Evolutionary conservation across 176 grass and related monocot genomes (phyloP).

Genomic region (Canna indica): DNA sequence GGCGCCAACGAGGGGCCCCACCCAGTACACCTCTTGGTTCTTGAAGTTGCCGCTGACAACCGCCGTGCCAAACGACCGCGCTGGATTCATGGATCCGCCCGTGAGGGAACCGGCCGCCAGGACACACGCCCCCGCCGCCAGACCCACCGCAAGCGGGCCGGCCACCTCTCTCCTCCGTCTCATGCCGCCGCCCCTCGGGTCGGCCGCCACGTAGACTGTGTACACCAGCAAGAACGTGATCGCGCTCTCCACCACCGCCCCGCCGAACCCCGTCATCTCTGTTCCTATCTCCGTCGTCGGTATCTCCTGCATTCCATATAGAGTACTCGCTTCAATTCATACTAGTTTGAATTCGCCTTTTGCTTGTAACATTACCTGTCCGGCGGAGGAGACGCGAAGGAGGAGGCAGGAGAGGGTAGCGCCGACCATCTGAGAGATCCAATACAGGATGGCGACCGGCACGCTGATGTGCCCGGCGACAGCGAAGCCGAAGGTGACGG

Average conservation of each 20-base stretch:
- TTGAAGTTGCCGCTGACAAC: slow-evolving; percentile 54
- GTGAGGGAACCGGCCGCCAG: slow-evolving; percentile 56
- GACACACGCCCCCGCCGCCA: slow-evolving; percentile 43
- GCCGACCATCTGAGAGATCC: slow-evolving; percentile 59
- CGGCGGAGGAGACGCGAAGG: slow-evolving; percentile 49
- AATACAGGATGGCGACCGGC: slow-evolving; percentile 56
- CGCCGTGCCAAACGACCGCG: slow-evolving; percentile 70
- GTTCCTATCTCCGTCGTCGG: slow-evolving; percentile 61
- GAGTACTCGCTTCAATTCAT: no score
- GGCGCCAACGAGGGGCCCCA: slow-evolving; percentile 58
- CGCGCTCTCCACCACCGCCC: slow-evolving; percentile 40
- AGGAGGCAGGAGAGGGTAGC: slow-evolving; percentile 64
- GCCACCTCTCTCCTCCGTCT: background rate
- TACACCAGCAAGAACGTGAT: slow-evolving; percentile 75
- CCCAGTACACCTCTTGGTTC: slow-evolving; percentile 89
- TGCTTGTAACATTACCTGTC: slow-evolving; percentile 53
- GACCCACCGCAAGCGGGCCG: slow-evolving; percentile 38
- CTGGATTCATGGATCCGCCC: slow-evolving; percentile 91
- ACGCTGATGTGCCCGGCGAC: slow-evolving; percentile 47
- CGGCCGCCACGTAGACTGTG: slow-evolving; percentile 41
- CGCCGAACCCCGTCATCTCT: slow-evolving; percentile 84
- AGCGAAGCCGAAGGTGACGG: slow-evolving; percentile 70
- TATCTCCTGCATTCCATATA: slow-evolving; percentile 41
- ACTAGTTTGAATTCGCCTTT: no score
- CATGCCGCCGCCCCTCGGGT: slow-evolving; percentile 11